Percentiles rank a stretch among this genome's conserved stretches.
Evolutionary conservation across 257 asterid species (phyloP).

Genomic region (Salvia splendens): DNA sequence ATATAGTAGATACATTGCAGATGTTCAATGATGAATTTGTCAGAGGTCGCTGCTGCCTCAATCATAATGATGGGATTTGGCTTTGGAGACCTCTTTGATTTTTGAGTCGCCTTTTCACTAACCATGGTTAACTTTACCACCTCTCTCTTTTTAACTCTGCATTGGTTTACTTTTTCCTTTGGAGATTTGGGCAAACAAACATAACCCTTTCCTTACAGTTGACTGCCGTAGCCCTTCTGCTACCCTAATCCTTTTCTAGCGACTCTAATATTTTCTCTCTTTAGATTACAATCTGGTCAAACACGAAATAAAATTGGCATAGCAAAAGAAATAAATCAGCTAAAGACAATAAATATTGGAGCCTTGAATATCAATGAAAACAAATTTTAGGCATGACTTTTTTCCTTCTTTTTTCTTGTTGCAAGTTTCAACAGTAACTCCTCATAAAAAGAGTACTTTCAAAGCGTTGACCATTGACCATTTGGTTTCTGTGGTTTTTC

Average conservation of each 20-base stretch:
- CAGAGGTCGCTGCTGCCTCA: slow-evolving; percentile 75
- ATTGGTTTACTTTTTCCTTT: neutral
- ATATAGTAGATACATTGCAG: slow-evolving; percentile 41
- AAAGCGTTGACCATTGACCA: slow-evolving; percentile 53
- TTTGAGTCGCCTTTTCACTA: slow-evolving; percentile 29
- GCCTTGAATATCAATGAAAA: neutral
- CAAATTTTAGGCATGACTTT: neutral
- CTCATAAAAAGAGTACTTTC: slow-evolving; percentile 40
- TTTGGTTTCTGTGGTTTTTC: slow-evolving; percentile 31
- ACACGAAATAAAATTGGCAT: too few species aligned
- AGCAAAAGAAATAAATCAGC: too few species aligned
- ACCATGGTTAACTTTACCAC: slow-evolving; percentile 17
- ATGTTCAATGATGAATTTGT: slow-evolving; percentile 90
- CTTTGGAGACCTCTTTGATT: slow-evolving; percentile 37
- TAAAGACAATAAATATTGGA: too few species aligned
- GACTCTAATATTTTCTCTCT: too few species aligned
- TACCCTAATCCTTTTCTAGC: too few species aligned
- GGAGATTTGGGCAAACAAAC: neutral
- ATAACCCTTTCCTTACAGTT: neutral
- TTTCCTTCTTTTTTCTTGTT: neutral
- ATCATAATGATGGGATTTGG: slow-evolving; percentile 82
- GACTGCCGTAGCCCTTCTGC: neutral
- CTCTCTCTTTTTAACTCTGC: neutral
- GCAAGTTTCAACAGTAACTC: slow-evolving; percentile 39
- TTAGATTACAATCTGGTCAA: too few species aligned